Conservation (phyloP, 352 stramenopile genomes). For the Phytophthora macrochlamydospora region DNA sequence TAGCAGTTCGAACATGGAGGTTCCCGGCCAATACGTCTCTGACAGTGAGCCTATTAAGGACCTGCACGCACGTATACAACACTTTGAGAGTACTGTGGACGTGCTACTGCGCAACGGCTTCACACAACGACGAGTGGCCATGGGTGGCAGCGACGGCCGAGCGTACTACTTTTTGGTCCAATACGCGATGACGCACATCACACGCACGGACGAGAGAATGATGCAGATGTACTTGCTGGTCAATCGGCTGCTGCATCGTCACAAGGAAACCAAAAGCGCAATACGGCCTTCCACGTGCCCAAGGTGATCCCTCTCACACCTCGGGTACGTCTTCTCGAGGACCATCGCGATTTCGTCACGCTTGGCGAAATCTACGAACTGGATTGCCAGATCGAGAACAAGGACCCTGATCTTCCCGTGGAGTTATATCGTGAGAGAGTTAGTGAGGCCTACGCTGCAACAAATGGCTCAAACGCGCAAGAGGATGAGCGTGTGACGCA, state of each 20-base stretch:
- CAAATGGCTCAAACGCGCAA: conserved; percentile 44
- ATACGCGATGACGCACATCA: conserved; percentile 93
- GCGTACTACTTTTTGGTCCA: conserved; percentile 93
- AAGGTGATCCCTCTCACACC: conserved; percentile 94
- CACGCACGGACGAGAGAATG: conserved; percentile 93
- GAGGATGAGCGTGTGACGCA: conserved; percentile 68
- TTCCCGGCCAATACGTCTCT: conserved; percentile 92
- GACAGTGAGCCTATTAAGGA: conserved; percentile 93
- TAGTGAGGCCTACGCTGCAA: conserved; percentile 65
- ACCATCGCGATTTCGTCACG: conserved; percentile 85
- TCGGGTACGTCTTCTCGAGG: conserved; percentile 86
- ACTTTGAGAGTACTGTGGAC: conserved; percentile 89
- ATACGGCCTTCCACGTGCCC: conserved; percentile 90
- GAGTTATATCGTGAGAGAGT: conserved; percentile 81
- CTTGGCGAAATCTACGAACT: conserved; percentile 88
- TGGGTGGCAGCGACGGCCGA: conserved; percentile 90
- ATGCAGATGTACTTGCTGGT: conserved; percentile 93
- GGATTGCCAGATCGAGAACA: conserved; percentile 67
- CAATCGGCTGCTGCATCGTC: conserved; percentile 82
- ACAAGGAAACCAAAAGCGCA: conserved; percentile 90
- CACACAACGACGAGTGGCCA: conserved; percentile 90
- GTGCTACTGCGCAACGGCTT: conserved; percentile 88
- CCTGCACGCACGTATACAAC: conserved; percentile 89
- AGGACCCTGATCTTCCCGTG: conserved; percentile 79
- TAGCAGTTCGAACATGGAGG: conserved; percentile 87